Percentiles rank a stretch among this genome's conserved stretches.
Evolutionary conservation across 768 basidiomycete species (phyloP).

Genomic region (Rhodotorula graminis): DNA sequence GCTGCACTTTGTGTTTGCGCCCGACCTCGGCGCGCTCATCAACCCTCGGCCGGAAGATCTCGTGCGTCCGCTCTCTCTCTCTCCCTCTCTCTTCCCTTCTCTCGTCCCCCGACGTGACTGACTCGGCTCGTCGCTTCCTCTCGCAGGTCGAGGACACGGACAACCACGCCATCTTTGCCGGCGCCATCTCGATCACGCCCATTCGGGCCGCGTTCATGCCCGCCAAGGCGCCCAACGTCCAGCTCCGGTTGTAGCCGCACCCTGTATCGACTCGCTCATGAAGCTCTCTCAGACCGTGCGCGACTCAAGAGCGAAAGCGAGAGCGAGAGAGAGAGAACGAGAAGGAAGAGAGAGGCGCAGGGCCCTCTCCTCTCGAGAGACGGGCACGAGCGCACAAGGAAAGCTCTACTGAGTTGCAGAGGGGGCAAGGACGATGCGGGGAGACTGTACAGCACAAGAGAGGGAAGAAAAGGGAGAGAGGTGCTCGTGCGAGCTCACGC

Average conservation of each 20-base stretch:
- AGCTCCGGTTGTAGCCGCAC: constrained; percentile 3
- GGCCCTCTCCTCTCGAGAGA: too few species aligned
- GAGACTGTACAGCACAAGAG: background rate
- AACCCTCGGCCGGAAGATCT: constrained; percentile 37
- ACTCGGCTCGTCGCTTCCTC: background rate
- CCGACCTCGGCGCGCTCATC: constrained; percentile 45
- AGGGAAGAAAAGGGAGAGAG: background rate
- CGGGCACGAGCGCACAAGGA: too few species aligned
- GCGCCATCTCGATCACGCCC: constrained; percentile 36
- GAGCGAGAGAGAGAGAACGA: too few species aligned
- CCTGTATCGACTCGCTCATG: too few species aligned
- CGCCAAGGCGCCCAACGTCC: background rate
- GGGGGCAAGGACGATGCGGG: background rate
- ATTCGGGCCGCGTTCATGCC: constrained; percentile 30
- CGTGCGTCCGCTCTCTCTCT: background rate
- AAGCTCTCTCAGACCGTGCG: too few species aligned
- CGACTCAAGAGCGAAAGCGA: too few species aligned
- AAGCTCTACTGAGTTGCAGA: background rate
- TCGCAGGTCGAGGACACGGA: constrained; percentile 44
- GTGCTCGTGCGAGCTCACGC: background rate
- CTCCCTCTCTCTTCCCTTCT: background rate
- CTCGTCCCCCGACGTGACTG: background rate
- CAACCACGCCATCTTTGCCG: constrained; percentile 40
- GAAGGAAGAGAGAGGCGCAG: too few species aligned
- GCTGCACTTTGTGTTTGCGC: constrained; percentile 46